Conservation (phyloP, 2,329 filamentous ascomycete genomes). For the Botrytis sinoallii region DNA sequence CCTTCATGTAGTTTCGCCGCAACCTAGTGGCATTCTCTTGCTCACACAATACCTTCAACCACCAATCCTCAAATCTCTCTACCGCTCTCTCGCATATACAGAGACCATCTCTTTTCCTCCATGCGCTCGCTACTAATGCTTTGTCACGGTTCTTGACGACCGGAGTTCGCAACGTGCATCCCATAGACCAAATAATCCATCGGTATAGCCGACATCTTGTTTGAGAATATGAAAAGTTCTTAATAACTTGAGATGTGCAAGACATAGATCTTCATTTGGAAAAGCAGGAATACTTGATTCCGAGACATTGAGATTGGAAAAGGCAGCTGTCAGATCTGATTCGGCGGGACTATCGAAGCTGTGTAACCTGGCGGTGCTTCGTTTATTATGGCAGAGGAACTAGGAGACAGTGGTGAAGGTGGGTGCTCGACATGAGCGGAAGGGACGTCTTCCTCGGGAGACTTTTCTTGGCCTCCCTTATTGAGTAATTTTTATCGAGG, state of each 20-base stretch:
- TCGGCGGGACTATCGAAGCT: slow-evolving; percentile 10
- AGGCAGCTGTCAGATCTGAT: slow-evolving; percentile 37
- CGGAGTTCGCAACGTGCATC: slow-evolving; percentile 42
- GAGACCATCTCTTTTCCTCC: slow-evolving; percentile 70
- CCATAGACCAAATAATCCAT: slow-evolving; percentile 64
- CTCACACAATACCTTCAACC: slow-evolving; percentile 40
- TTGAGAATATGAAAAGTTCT: slow-evolving; percentile 65
- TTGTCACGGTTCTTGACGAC: slow-evolving; percentile 37
- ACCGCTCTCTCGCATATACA: slow-evolving; percentile 68
- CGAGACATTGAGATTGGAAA: slow-evolving; percentile 41
- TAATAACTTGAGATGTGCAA: slow-evolving; percentile 72
- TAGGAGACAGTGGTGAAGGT: background rate
- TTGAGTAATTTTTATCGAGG: slow-evolving; percentile 1
- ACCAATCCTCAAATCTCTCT: slow-evolving; percentile 66
- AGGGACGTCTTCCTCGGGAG: background rate
- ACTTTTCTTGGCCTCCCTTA: background rate
- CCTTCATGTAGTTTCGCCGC: slow-evolving; percentile 27
- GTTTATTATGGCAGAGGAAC: background rate
- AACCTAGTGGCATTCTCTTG: slow-evolving; percentile 27
- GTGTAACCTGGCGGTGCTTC: slow-evolving; percentile 28
- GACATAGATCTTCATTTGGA: slow-evolving; percentile 55
- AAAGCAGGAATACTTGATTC: slow-evolving; percentile 24
- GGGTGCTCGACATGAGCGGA: background rate
- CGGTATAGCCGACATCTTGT: slow-evolving; percentile 61
- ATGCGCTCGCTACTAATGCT: slow-evolving; percentile 49